Evolutionary conservation across 2,329 filamentous ascomycete genomes (phyloP), one percentile per base, ranked within the genome.

Genomic region (Hymenotorrendiella dingleyae): DNA sequence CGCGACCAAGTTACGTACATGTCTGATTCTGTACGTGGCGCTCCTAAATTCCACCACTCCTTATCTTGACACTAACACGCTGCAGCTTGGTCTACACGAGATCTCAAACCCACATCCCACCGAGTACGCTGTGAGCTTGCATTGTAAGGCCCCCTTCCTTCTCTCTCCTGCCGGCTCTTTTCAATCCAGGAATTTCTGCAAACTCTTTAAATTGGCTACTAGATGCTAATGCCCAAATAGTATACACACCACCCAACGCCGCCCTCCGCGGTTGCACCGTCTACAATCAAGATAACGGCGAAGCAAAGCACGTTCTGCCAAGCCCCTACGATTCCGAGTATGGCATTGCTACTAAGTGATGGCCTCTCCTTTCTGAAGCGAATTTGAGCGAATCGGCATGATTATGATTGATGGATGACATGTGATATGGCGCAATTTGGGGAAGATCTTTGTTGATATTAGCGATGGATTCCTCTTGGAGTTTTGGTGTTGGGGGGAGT

Each of bases 221-320:
- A n/a, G n/a, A n/a, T 20, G 12, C 17, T 45, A 12, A 46, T 38
- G 3, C 8, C n/a, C 23, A 10, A 19, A 22, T 17, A 60, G 57
- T 94, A 48, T 93, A 93, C 60, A 90, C 86, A n/a, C 90, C 90
- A 27, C 90, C 90, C 2, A 94, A 95, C 56, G 90, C 91, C 21
- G 87, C 87, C 24, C 84, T 78, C 46, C 77, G 79, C 46, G 90
- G 90, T 17, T 94, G 87, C 64, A 76, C 86, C 57, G 76, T 90
- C 57, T 96, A 90, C 63, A 78, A 93, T 57, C 74, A 80, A 47
- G 71, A 73, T 53, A 94, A 86, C 5, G 86, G 90, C 39, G 79
- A 80, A 62, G 77, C 75, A 45, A 84, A 72, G 54, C 84, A 88
- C 61, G 76, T 90, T 37, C 72, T 74, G 49, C 82, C 84, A 58